Evolutionary conservation across 202 grass and related monocot genomes (phyloP), one percentile per base, ranked within the genome.

Genomic region (Carex arenaria): DNA sequence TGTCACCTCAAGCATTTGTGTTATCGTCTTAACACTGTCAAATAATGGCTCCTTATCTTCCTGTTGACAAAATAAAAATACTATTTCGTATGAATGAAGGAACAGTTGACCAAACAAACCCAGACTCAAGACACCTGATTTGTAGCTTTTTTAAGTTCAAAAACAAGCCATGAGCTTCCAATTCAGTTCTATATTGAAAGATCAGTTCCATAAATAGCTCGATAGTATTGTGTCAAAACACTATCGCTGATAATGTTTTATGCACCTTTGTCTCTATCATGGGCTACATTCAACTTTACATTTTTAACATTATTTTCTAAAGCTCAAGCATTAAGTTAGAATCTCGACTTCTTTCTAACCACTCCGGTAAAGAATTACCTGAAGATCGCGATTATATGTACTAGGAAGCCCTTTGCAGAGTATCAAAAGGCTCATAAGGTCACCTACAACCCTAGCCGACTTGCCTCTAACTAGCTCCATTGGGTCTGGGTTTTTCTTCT

Each of bases 381-480:
- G 95, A 73, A 98, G 86, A 87, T 94, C 95, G 40, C 92, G 92
- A 79, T 98, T 98, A 84, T 98, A 98, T 5, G 95, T 91, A 79
- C 94, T 93, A 45, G 95, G 95, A 83, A 98, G 91, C 12, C 95
- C 95, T 91, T 98, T 95, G 72, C 95, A 98, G 7, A 98, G 88
- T 49, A 81, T 87, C 22, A 98, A 86, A 45, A 98, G 87, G 67
- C 82, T 98, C 82, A 93, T 86, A 67, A 98, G 92, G 84, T 98
- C 88, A 82, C 95, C 95, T 30, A 98, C 80, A 84, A 98, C 91
- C 78, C 95, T 93, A 78, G 95, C 95, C 73, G 95, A 98, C 74
- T 98, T 98, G 47, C 95, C 95, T 79, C 95, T 93, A 70, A 98
- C 95, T 86, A 98, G 93, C 88, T 98, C 95, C 93, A 98, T 98